phyloP scores from a whole-genome alignment of 495 filamentous ascomycete genomes.

The Aspergillus saccharolyticus region DNA sequence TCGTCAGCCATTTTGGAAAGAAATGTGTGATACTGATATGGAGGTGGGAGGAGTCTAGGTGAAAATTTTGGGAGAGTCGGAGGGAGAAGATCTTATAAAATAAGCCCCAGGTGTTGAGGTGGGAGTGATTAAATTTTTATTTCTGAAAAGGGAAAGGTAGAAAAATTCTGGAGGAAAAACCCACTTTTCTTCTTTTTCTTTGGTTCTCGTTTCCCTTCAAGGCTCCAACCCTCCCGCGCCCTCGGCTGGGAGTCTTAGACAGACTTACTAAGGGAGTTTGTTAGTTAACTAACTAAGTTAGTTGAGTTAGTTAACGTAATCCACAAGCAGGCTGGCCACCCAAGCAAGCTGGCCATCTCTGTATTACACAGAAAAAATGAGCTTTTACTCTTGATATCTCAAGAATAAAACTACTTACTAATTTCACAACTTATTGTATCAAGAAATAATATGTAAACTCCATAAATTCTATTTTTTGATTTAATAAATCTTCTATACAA shows the following conservation, averaged over 20 bases:
- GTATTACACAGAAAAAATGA: no score
- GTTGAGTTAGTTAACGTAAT: no score
- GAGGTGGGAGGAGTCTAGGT: slow-evolving; percentile 11
- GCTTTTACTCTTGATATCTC: no score
- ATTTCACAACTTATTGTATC: no score
- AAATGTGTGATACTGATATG: not conserved
- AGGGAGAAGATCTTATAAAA: slow-evolving; percentile 20
- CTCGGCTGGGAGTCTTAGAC: slow-evolving; percentile 12
- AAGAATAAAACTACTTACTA: no score
- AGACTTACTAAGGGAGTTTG: no score
- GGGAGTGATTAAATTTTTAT: slow-evolving; percentile 20
- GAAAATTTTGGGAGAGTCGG: slow-evolving; percentile 4
- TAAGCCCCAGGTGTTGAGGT: slow-evolving; percentile 22
- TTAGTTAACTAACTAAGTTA: no score
- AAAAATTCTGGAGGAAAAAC: slow-evolving; percentile 14
- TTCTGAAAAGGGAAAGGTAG: not conserved
- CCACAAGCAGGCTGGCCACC: no score
- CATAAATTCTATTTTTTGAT: no score
- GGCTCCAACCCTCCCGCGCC: slow-evolving; percentile 3
- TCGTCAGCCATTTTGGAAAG: slow-evolving; percentile 75
- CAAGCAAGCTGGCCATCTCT: no score
- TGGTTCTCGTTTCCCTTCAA: slow-evolving; percentile 8
- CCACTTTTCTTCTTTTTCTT: slow-evolving; percentile 21
- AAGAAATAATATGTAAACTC: no score
- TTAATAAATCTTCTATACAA: no score